Evolutionary conservation across 495 filamentous ascomycete genomes (phyloP), one percentile per base, ranked within the genome.

Genomic region (Penicillium bovifimosum): DNA sequence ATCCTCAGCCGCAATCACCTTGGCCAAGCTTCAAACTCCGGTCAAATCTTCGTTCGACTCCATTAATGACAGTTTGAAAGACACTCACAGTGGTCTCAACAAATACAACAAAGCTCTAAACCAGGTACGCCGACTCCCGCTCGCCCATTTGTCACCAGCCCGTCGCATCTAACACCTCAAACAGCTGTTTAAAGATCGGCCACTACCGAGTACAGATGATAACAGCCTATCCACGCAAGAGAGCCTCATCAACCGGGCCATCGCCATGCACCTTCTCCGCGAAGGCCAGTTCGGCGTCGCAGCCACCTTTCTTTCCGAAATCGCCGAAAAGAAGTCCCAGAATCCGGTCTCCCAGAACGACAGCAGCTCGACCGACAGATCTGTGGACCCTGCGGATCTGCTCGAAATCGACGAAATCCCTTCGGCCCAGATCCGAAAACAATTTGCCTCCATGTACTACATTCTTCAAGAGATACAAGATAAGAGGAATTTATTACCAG

Each of bases 221-320:
- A 90, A 96, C 66, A 86, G 81, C n/a, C 80, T 96, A 58, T 83
- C 82, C 5, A 79, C 84, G 20, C 84, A 95, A 53, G 75, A 85
- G 5, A 70, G 78, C 32, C 78, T 96, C 9, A 87, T 96, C 59
- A 92, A 97, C 65, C 79, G 91, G 18, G 93, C 93, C 17, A 93
- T 97, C 49, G 88, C 87, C 3, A 96, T 98, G 91, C 93, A 98
- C 66, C 76, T 98, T 11, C 80, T 97, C 14, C 85, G 93, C 18
- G 95, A 97, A 74, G 93, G 93, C 32, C 87, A 96, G 64, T 97
- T 98, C 66, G 74, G 69, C 13, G 92, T 96, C 1, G 91, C 91
- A 3, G 77, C 83, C 5, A 89, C 86, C 4, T 96, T 96, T 52
- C 78, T 91, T 16, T 69, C 71, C 9, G 91, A 96, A 39, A 71